phyloP scores from a whole-genome alignment of 2,329 filamentous ascomycete species.

The Colletotrichum gloeosporioides region DNA sequence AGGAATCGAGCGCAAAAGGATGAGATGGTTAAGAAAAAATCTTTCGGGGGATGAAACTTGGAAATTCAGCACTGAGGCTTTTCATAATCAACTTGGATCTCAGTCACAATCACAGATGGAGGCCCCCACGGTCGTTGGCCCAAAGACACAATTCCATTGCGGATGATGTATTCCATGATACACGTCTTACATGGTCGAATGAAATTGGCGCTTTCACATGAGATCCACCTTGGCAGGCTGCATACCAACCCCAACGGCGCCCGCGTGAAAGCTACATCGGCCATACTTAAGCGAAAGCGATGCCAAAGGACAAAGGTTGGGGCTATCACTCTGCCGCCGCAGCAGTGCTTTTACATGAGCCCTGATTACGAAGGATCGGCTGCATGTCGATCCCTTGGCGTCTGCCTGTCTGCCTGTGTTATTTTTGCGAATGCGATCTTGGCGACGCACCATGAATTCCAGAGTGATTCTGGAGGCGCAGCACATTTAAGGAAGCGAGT shows the following conservation, averaged over 20 bases:
- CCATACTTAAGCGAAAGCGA: neutral
- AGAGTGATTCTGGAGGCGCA: neutral
- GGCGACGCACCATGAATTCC: neutral
- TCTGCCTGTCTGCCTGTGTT: neutral
- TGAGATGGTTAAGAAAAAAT: neutral
- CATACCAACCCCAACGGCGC: neutral
- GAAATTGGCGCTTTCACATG: neutral
- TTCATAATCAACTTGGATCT: neutral
- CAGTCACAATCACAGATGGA: neutral
- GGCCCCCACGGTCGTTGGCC: too few species aligned
- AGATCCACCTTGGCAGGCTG: neutral
- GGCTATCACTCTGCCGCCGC: neutral
- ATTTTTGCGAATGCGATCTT: neutral
- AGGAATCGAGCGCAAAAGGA: neutral
- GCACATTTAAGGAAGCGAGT: neutral
- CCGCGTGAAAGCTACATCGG: neutral
- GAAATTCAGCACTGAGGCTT: neutral
- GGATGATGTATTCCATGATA: neutral
- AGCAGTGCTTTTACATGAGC: neutral
- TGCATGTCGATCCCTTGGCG: neutral
- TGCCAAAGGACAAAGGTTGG: neutral
- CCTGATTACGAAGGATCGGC: neutral
- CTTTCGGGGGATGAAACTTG: neutral
- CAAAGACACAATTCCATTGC: neutral
- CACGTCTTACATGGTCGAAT: neutral